Base-by-base conservation (phyloP, 2,329 filamentous ascomycete genomes). In the Fusarium aywerte region DNA sequence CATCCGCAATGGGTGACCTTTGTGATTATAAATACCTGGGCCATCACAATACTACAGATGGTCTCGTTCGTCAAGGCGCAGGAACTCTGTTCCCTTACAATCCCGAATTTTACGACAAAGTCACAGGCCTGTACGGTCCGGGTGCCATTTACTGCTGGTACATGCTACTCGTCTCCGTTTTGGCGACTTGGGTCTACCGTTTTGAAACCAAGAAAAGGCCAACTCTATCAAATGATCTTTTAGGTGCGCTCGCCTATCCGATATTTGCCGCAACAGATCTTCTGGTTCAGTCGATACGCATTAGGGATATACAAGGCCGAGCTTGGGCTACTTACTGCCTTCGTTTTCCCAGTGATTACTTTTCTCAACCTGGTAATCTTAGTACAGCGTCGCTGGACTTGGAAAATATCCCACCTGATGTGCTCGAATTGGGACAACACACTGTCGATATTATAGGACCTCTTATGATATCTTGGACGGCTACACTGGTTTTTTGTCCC, bases 21-120 rank as follows among this genome's bases (percentile, higher is more conserved):
- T 64, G 59, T 21, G 64, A 64, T 21, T 64, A 64, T 7, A 58
- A 45, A 5, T 59, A 64, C 1, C 61, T 52, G 4, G 59, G n/a
- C n/a, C n/a, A 64, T 4, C 40, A 47, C 4, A 51, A 58, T 43
- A 35, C 58, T 4, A 58, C 52, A 18, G 40, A 58, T 13, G 40
- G 36, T 4, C 31, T 64, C 2, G 12, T 20, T 4, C 59, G 31
- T 9, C 59, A 64, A 5, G 33, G 47, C 1, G 21, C 35, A 1
- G 59, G 52, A 2, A 27, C 1, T 1, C 32, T 64, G 0, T 64
- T 64, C 7, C 59, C 59, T 2, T 64, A 58, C 7, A 63, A 64
- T n/a, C 45, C 61, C 9, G 61, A 64, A 12, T 58, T 64, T 4
- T 64, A 64, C 18, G 16, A 44, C 5, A 48, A 16, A 3, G 59